These are phyloP conservation scores for Cladosporium sp. DNA, from an alignment of 2,329 filamentous ascomycete species.

Conservation along the genomic window DNA sequence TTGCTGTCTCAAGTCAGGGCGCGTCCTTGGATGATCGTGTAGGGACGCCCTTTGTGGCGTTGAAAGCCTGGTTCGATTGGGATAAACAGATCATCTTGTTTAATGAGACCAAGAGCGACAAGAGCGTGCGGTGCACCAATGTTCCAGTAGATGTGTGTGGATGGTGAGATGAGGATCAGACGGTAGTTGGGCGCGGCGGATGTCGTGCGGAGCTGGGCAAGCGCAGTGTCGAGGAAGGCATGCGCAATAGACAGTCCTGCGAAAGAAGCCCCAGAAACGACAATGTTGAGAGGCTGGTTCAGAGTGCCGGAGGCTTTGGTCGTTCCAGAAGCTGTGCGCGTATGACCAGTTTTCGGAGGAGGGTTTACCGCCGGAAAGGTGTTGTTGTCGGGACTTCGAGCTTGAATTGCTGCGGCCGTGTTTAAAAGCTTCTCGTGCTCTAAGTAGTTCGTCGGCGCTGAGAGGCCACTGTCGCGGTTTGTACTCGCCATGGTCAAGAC, in stretches of 20 bases:
- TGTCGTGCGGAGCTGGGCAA: slow-evolving; percentile 33
- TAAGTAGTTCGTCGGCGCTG: neutral
- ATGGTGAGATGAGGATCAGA: slow-evolving; percentile 38
- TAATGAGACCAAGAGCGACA: slow-evolving; percentile 37
- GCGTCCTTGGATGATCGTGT: slow-evolving; percentile 39
- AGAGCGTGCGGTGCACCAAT: slow-evolving; percentile 40
- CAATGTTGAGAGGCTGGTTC: slow-evolving; percentile 35
- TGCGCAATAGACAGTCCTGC: slow-evolving; percentile 41
- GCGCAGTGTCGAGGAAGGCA: slow-evolving; percentile 36
- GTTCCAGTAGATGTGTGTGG: slow-evolving; percentile 42
- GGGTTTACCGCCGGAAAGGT: slow-evolving; percentile 5
- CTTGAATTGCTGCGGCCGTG: neutral
- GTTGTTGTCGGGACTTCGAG: neutral
- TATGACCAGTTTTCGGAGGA: slow-evolving; percentile 1
- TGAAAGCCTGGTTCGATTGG: slow-evolving; percentile 37
- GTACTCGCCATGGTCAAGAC: neutral
- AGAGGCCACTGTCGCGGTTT: neutral
- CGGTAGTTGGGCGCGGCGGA: slow-evolving; percentile 32
- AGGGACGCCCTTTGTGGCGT: slow-evolving; percentile 33
- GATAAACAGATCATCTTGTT: slow-evolving; percentile 38
- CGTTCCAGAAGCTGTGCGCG: neutral
- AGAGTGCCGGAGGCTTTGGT: neutral
- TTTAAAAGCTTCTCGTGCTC: slow-evolving; percentile 1
- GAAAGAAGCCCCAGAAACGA: slow-evolving; percentile 43
- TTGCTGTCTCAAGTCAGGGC: slow-evolving; percentile 37